A percentile compares a stretch with the other conserved stretches of the same genome.
Conservation (phyloP, 1,139 yeast species). For the Insectozyma bohioensis region DNA sequence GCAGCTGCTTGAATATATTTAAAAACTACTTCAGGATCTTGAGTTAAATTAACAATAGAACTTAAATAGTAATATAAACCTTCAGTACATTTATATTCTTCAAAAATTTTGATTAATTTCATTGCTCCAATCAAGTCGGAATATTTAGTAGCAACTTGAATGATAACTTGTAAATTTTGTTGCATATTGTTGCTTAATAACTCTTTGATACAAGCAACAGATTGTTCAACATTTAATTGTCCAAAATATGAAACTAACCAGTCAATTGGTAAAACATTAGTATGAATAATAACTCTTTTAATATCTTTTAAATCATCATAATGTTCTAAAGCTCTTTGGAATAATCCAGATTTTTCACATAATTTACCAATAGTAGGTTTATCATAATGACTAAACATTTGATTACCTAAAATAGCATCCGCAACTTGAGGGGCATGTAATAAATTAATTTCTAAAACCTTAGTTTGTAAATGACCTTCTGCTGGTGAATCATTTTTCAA, state of each 20-base stretch:
- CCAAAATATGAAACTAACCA: constrained; percentile 95
- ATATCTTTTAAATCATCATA: constrained; percentile 94
- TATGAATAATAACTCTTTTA: constrained; percentile 90
- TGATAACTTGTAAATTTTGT: constrained; percentile 88
- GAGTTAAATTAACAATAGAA: constrained; percentile 89
- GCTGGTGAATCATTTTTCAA: constrained; percentile 91
- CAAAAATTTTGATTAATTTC: constrained; percentile 84
- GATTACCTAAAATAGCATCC: constrained; percentile 95
- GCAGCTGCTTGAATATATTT: constrained; percentile 96
- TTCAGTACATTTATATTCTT: constrained; percentile 87
- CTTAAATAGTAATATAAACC: constrained; percentile 94
- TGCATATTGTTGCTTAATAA: constrained; percentile 79
- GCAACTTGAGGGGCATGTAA: constrained; percentile 99
- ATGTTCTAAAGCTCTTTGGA: constrained; percentile 93
- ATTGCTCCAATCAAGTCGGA: constrained; percentile 90
- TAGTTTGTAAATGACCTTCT: constrained; percentile 94
- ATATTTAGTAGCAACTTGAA: constrained; percentile 95
- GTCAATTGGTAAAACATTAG: constrained; percentile 82
- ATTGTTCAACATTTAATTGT: constrained; percentile 90
- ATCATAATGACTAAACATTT: constrained; percentile 94
- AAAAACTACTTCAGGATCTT: constrained; percentile 92
- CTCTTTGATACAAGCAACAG: constrained; percentile 83
- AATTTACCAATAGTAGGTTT: constrained; percentile 88
- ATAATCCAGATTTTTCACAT: constrained; percentile 92
- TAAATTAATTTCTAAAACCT: constrained; percentile 88